Base-by-base conservation (phyloP, 768 basidiomycete species). In the Lyophyllum decastes region DNA sequence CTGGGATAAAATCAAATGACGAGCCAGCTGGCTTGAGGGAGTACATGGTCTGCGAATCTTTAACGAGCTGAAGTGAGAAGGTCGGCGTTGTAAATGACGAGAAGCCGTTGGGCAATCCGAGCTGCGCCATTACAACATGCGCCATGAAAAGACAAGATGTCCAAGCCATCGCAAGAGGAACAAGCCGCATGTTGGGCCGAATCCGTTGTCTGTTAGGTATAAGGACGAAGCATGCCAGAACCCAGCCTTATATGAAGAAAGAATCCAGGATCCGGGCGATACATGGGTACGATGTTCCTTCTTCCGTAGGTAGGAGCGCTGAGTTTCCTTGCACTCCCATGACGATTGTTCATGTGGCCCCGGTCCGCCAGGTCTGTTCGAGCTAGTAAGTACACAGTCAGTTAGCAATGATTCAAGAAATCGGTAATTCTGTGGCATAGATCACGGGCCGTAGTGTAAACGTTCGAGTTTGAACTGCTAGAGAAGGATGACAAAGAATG, bases 1-100 rank as follows among this genome's bases (percentile, higher is more conserved):
- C 64, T 6, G 83, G 81, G 19, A 83, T 77, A 57, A 83, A 85
- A 61, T 85, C 74, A 63, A 84, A 83, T 2, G 65, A 68, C 2
- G 74, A 70, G 8, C 64, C 65, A n/a, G 58, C 60, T 11, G 81
- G 73, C 44, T 69, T 74, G 51, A 84, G 65, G n/a, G 82, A 83
- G 64, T 81, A 83, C 5, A 82, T 66, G 0, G 81, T 82, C 66
- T 85, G 83, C 1, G 82, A 83, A 61, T 84, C 82, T 61, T 81
- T 82, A 46, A 84, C 80, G 17, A 83, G 71, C 55, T 78, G 76
- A 16, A 81, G 61, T 11, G 72, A 60, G 66, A 85, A 82, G 7
- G 64, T 63, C 1, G 82, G 70, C 2, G 80, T 78, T 40, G 73
- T 76, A 68, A 82, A 78, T 16, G 76, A 71, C 35, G 77, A 56